Conservation (phyloP, 2,329 filamentous ascomycete species). For the Ophiostoma perfectum region DNA sequence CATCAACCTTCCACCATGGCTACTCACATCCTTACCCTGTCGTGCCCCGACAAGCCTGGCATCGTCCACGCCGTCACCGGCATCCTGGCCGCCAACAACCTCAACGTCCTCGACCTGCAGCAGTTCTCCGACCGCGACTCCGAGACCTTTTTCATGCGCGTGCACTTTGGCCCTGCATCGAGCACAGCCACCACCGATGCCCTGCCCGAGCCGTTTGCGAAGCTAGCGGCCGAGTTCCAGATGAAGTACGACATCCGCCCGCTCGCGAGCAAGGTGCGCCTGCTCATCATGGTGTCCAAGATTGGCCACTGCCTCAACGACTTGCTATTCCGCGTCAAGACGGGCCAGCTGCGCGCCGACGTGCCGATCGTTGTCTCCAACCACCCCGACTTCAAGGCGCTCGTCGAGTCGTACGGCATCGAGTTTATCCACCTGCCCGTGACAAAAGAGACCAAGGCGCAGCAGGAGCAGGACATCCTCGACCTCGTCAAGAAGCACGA, state of each 20-base stretch:
- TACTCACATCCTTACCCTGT: constrained; percentile 70
- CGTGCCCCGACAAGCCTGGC: constrained; percentile 77
- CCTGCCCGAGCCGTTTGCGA: constrained; percentile 52
- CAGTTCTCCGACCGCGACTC: constrained; percentile 74
- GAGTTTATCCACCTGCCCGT: constrained; percentile 78
- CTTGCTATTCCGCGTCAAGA: constrained; percentile 69
- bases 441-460: constrained; percentile 67
- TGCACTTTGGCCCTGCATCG: constrained; percentile 65
- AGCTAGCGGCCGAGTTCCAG: constrained; percentile 55
- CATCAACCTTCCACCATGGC: constrained; percentile 34
- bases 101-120: constrained; percentile 80
- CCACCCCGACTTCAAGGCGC: constrained; percentile 64
- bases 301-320: constrained; percentile 68
- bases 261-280: constrained; percentile 62
- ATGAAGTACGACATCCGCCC: constrained; percentile 70
- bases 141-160: constrained; percentile 80
- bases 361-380: constrained; percentile 77
- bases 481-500: constrained; percentile 62
- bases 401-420: constrained; percentile 69
- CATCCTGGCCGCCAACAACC: constrained; percentile 63
- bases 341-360: constrained; percentile 62
- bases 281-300: constrained; percentile 86
- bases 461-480: constrained; percentile 67
- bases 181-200: constrained; percentile 46
- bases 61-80: constrained; percentile 82